phyloP scores from a whole-genome alignment of 768 basidiomycete species.

The Symmetrospora coprosmae region DNA sequence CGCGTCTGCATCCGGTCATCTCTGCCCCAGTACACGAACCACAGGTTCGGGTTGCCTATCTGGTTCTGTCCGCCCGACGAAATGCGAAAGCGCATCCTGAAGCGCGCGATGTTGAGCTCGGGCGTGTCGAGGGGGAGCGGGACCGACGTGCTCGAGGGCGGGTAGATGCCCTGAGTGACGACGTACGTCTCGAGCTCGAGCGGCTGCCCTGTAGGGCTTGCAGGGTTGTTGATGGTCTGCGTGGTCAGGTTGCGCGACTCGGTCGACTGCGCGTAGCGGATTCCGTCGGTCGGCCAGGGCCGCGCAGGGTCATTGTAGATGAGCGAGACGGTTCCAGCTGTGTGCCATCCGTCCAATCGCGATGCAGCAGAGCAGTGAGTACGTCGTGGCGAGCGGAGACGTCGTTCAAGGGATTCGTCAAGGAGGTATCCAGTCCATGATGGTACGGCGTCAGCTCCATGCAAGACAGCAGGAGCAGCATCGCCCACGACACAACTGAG shows the following conservation, averaged over 20 bases:
- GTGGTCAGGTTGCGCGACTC: slow-evolving; percentile 10
- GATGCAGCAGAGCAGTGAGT: background rate
- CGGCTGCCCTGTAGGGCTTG: background rate
- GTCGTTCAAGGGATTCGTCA: too few relatives aligned
- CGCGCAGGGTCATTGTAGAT: slow-evolving; percentile 9
- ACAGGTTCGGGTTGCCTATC: slow-evolving; percentile 21
- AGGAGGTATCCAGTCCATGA: too few relatives aligned
- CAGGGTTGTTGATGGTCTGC: slow-evolving; percentile 9
- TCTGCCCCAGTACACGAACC: slow-evolving; percentile 27
- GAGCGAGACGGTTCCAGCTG: slow-evolving; percentile 30
- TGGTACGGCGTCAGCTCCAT: too few relatives aligned
- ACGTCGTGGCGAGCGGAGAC: background rate
- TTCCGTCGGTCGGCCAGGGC: slow-evolving; percentile 25
- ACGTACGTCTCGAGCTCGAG: slow-evolving; percentile 27
- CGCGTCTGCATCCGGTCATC: slow-evolving; percentile 9
- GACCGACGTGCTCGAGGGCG: slow-evolving; percentile 8
- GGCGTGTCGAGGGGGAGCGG: slow-evolving; percentile 22
- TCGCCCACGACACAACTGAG: background rate
- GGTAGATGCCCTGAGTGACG: slow-evolving; percentile 24
- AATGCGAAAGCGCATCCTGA: slow-evolving; percentile 26
- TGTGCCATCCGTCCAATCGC: background rate
- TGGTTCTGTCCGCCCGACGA: slow-evolving; percentile 15
- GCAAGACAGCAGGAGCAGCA: background rate
- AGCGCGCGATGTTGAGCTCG: slow-evolving; percentile 25
- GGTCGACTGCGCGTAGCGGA: slow-evolving; percentile 24